Percentiles rank a stretch among this genome's conserved stretches.
Evolutionary conservation across 345 rosid genomes (phyloP).

Genomic region (Zanthoxylum bungeanum): DNA sequence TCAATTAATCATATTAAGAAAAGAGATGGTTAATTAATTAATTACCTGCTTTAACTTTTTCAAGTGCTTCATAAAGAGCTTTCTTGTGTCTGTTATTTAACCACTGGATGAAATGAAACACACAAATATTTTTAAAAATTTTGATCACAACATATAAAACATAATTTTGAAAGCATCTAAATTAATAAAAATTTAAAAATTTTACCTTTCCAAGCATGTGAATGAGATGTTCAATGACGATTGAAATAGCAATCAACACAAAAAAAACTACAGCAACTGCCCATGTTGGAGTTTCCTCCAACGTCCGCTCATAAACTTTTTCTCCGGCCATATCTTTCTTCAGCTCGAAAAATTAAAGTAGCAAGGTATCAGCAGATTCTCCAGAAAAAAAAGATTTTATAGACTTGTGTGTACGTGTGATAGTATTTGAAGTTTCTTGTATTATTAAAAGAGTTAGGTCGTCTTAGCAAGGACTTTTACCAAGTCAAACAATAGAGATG

Average conservation of each 20-base stretch:
- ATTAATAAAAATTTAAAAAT: background rate
- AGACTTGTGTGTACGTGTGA: no score
- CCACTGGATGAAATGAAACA: slow-evolving; percentile 42
- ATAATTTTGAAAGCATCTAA: no score
- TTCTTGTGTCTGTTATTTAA: slow-evolving; percentile 54
- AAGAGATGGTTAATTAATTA: background rate
- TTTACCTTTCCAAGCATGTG: slow-evolving; percentile 59
- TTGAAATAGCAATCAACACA: slow-evolving; percentile 62
- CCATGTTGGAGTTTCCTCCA: slow-evolving; percentile 87
- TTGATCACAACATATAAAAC: no score
- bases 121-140: background rate
- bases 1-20: no score
- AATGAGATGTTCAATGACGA: slow-evolving; percentile 61
- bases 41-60: slow-evolving; percentile 73
- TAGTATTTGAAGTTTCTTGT: no score
- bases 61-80: slow-evolving; percentile 83
- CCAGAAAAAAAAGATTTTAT: no score
- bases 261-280: slow-evolving; percentile 84
- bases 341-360: no score
- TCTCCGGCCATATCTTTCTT: slow-evolving; percentile 21
- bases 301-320: slow-evolving; percentile 25
- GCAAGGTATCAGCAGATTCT: background rate
- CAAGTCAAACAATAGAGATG: no score
- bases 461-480: no score
- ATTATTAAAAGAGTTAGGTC: no score